Conservation (phyloP, 2,329 filamentous ascomycete genomes). For the Microthyrium microscopicum region DNA sequence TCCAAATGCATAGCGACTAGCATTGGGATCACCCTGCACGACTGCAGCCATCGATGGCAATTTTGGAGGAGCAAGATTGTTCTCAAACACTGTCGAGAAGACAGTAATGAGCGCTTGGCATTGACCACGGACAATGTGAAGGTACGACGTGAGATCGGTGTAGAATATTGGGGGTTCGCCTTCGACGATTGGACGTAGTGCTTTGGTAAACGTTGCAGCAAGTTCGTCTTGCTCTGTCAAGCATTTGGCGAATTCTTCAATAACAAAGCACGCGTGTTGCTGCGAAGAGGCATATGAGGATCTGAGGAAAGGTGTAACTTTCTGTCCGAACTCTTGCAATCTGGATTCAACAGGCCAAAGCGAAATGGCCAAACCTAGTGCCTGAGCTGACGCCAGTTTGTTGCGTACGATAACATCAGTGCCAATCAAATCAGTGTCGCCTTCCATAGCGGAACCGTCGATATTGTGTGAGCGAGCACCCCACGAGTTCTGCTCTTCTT, state of each 20-base stretch:
- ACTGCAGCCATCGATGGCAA: constrained; percentile 74
- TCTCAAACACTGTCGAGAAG: no score
- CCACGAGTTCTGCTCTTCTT: constrained; percentile 36
- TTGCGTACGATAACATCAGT: constrained; percentile 78
- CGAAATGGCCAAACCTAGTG: constrained; percentile 71
- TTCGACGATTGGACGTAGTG: constrained; percentile 63
- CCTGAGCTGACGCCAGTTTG: constrained; percentile 70
- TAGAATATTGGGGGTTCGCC: constrained; percentile 68
- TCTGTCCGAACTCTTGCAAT: constrained; percentile 47
- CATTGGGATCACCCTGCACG: constrained; percentile 83
- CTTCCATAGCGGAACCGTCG: constrained; percentile 94
- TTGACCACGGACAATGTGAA: constrained; percentile 78
- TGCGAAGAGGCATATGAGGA: constrained; percentile 75
- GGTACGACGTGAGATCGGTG: constrained; percentile 74
- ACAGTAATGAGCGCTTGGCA: constrained; percentile 80
- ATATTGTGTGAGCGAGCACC: constrained; percentile 58
- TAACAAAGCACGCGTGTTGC: constrained; percentile 62
- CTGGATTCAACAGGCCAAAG: constrained; percentile 47
- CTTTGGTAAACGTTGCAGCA: constrained; percentile 41
- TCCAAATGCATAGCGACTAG: constrained; percentile 84
- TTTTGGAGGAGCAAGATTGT: constrained; percentile 62
- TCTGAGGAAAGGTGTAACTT: constrained; percentile 47
- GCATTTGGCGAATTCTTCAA: constrained; percentile 71
- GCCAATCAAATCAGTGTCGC: constrained; percentile 87
- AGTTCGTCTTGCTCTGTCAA: constrained; percentile 23